Percentiles rank a stretch among this genome's conserved stretches.
Evolutionary conservation across 106 monocot genomes (phyloP).

Genomic region (Allium cepa): DNA sequence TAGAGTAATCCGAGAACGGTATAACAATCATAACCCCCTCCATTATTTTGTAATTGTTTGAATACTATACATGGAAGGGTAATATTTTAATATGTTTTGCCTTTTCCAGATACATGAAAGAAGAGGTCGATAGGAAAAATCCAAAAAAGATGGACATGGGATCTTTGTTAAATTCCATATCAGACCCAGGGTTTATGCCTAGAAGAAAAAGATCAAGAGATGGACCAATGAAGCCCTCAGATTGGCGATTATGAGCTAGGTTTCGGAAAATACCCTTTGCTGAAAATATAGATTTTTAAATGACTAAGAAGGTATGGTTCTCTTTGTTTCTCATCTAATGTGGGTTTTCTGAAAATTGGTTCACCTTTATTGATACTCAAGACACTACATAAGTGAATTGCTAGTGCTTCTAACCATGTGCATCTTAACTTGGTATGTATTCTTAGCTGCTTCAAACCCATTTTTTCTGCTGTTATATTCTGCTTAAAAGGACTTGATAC

Average conservation of each 20-base stretch:
- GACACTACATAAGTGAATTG: too few relatives aligned
- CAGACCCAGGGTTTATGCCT: slow-evolving; percentile 37
- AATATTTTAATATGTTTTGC: neutral
- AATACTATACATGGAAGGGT: neutral
- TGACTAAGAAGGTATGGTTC: too few relatives aligned
- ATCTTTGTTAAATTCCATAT: slow-evolving; percentile 37
- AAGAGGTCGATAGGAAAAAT: slow-evolving; percentile 43
- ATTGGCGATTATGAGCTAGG: slow-evolving; percentile 31
- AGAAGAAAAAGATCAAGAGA: slow-evolving; percentile 42
- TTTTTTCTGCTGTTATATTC: too few relatives aligned
- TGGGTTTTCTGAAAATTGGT: too few relatives aligned
- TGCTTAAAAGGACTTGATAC: too few relatives aligned
- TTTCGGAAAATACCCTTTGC: slow-evolving; percentile 66
- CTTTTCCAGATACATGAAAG: slow-evolving; percentile 45
- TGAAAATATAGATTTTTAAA: slow-evolving; percentile 16
- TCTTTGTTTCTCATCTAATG: too few relatives aligned
- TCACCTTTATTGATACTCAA: too few relatives aligned
- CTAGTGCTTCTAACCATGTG: too few relatives aligned
- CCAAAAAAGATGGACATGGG: slow-evolving; percentile 55
- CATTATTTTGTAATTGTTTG: neutral
- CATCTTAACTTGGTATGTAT: too few relatives aligned
- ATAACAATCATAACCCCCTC: neutral
- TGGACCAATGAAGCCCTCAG: slow-evolving; percentile 12
- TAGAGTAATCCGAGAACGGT: slow-evolving; percentile 76
- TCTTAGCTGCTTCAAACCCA: too few relatives aligned